These are phyloP conservation scores for Penicillium corylophilum DNA, from an alignment of 2,329 filamentous ascomycete species.

Conservation along the genomic window DNA sequence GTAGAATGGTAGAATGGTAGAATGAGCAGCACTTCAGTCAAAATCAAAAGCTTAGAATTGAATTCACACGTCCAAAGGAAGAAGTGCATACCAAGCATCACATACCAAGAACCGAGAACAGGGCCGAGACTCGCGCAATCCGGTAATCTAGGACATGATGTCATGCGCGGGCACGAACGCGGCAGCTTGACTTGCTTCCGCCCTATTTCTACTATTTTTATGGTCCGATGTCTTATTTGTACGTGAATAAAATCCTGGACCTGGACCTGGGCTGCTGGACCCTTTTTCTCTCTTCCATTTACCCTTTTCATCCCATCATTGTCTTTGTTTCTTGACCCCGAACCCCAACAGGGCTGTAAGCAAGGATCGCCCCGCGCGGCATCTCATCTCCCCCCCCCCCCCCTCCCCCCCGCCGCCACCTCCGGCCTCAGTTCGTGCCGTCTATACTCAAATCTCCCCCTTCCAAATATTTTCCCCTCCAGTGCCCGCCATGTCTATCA, in stretches of 20 bases:
- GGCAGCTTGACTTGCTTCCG: neutral
- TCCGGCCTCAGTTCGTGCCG: neutral
- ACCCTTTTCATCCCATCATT: too few relatives aligned
- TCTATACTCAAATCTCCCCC: conserved; percentile 4
- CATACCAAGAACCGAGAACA: neutral
- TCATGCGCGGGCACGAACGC: neutral
- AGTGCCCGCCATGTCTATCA: conserved; percentile 47
- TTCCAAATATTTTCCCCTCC: neutral
- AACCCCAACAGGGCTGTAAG: too few relatives aligned
- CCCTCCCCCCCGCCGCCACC: neutral
- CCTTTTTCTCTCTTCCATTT: too few relatives aligned
- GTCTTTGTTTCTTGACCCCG: too few relatives aligned
- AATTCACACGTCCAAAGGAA: too few relatives aligned
- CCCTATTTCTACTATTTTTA: neutral
- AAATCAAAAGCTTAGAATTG: neutral
- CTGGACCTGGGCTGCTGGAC: too few relatives aligned
- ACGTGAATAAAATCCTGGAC: too few relatives aligned
- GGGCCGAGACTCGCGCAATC: neutral
- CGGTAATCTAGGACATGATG: neutral
- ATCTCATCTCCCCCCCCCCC: neutral
- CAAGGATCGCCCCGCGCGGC: neutral
- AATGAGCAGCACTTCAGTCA: too few relatives aligned
- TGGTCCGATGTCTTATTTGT: too few relatives aligned
- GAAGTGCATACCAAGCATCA: neutral
- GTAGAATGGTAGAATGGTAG: neutral